Conservation (phyloP, 1,284 basidiomycete species). For the Ganoderma sinense region DNA sequence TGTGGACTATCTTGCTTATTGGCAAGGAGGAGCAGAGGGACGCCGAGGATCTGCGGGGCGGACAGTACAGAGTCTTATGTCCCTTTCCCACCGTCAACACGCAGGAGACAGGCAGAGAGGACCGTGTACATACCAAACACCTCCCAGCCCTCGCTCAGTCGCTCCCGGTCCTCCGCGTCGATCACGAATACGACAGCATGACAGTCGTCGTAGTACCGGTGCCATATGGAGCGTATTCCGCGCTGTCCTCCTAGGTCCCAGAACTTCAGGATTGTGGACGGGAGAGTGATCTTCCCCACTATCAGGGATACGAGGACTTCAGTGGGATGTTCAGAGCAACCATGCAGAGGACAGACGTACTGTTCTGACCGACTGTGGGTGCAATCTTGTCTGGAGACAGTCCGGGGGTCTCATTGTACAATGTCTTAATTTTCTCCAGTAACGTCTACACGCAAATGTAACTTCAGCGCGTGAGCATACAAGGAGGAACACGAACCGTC, state of each 20-base stretch:
- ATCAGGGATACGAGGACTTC: conserved; percentile 1
- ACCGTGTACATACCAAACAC: conserved; percentile 79
- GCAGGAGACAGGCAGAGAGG: neutral
- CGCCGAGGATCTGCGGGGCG: conserved; percentile 85
- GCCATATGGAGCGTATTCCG: conserved; percentile 93
- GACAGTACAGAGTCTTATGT: conserved; percentile 81
- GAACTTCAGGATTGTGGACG: conserved; percentile 92
- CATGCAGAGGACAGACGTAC: conserved; percentile 55
- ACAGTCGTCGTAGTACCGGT: conserved; percentile 92
- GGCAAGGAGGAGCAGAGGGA: conserved; percentile 88
- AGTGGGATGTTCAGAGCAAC: neutral
- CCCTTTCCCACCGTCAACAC: conserved; percentile 39
- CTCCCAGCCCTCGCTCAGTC: conserved; percentile 91
- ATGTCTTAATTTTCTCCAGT: conserved; percentile 91
- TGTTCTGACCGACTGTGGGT: conserved; percentile 95
- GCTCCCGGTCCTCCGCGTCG: conserved; percentile 87
- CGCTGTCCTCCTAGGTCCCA: conserved; percentile 94
- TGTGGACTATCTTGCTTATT: conserved; percentile 91
- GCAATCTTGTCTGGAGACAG: conserved; percentile 90
- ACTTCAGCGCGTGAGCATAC: conserved; percentile 6
- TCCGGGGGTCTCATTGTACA: conserved; percentile 87
- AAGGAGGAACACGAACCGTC: conserved; percentile 62
- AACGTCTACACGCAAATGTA: conserved; percentile 65
- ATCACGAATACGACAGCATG: conserved; percentile 94
- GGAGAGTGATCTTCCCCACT: conserved; percentile 92